Evolutionary conservation across 1,139 yeast genomes (phyloP), one percentile per base, ranked within the genome.

Genomic region (Yamadazyma jaroonii): DNA sequence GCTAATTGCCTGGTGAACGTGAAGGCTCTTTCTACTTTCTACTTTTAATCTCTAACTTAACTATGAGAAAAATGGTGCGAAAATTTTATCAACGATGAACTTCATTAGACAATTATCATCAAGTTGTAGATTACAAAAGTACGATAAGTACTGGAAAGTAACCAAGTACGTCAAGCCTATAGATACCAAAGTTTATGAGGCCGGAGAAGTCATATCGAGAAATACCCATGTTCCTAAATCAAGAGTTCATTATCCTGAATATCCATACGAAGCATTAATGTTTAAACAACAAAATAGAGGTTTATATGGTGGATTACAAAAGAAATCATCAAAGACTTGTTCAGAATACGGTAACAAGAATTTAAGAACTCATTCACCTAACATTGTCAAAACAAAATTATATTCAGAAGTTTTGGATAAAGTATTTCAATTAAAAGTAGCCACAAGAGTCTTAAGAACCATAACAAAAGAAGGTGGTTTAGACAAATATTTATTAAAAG

Each of bases 381-480:
- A 92, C 62, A 79, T 88, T 35, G 81, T 84, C 39, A 75, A 70
- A 50, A 79, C 88, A 53, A 74, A 74, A 35, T 66, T 92, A 35
- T 92, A 96, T 94, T 86, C 96, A 44, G 96, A 87, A 50, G 68
- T 85, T 1, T 72, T 92, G 51, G 67, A 79, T 45, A 72, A 71
- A 47, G 56, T 66, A 34, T 64, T 81, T 34, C 69, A 69, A 36
- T 62, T 87, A 38, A 79, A 74, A 44, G 80, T 88, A 24, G 81
- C 90, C n/a, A 77, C 97, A 12, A 77, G 82, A 44, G 97, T 89
- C 3, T 70, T 92, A 54, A 79, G 83, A 53, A 89, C 97, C 1
- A 83, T 92, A 45, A 82, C 86, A 40, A 86, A 81, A 52, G 97
- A 90, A 61, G 97, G 97, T 45, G 98, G 98, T 10, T 71, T 92